Conservation (phyloP, 441 rosid genomes). For the Theobroma grandiflorum region DNA sequence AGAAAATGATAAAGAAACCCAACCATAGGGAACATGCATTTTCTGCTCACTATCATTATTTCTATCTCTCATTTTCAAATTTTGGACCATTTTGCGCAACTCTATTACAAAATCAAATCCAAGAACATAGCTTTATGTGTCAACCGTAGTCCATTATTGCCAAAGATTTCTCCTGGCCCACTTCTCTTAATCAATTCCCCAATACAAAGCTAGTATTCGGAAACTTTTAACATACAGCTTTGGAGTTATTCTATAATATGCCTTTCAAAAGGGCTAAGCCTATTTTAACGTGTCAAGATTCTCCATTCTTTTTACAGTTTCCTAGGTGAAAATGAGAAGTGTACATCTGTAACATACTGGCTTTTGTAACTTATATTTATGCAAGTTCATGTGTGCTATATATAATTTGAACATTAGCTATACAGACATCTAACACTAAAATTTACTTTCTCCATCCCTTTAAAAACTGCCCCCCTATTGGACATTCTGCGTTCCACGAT, state of each 20-base stretch:
- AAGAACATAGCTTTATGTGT: too few species aligned
- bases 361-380: background rate
- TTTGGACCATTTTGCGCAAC: too few species aligned
- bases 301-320: background rate
- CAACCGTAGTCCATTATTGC: background rate
- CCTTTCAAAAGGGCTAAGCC: background rate
- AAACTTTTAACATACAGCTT: background rate
- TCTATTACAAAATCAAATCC: too few species aligned
- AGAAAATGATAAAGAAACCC: too few species aligned
- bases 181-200: background rate
- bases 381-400: background rate
- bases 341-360: background rate
- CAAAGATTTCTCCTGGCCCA: background rate
- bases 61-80: too few species aligned
- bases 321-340: background rate
- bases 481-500: conserved; percentile 33
- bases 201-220: background rate
- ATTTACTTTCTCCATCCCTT: background rate
- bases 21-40: too few species aligned
- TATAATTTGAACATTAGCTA: conserved; percentile 10
- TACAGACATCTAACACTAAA: conserved; percentile 17
- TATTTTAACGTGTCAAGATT: background rate
- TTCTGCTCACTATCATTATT: too few species aligned
- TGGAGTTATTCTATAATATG: background rate
- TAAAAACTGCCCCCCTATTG: conserved; percentile 25